Evolutionary conservation across 768 basidiomycete genomes (phyloP).

Genomic region (Fomitopsis serialis): DNA sequence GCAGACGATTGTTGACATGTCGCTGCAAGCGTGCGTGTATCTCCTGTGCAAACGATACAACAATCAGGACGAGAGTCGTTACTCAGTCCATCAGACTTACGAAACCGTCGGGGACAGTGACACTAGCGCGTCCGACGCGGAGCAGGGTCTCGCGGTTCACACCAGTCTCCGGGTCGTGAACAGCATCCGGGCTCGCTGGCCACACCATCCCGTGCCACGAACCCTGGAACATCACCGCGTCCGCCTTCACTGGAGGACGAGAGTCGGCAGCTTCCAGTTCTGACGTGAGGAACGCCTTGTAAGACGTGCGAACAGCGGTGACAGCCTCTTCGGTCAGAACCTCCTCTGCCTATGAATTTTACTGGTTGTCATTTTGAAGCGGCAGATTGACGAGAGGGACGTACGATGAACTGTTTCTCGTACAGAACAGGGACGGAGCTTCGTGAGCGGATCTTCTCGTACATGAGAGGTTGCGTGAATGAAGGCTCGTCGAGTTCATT

Average conservation of each 20-base stretch:
- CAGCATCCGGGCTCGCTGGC: slow-evolving; percentile 54
- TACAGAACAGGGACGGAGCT: slow-evolving; percentile 78
- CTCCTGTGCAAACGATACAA: slow-evolving; percentile 39
- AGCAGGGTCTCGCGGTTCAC: slow-evolving; percentile 46
- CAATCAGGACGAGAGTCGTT: background rate
- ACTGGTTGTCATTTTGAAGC: background rate
- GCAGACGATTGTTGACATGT: slow-evolving; percentile 74
- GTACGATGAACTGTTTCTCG: slow-evolving; percentile 70
- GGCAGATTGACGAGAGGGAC: slow-evolving; percentile 19
- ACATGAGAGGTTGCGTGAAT: slow-evolving; percentile 89
- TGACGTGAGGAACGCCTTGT: slow-evolving; percentile 60
- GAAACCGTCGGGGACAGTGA: slow-evolving; percentile 51
- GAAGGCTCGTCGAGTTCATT: slow-evolving; percentile 86
- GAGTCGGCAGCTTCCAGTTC: slow-evolving; percentile 50
- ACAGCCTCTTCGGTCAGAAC: slow-evolving; percentile 49
- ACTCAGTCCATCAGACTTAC: slow-evolving; percentile 38
- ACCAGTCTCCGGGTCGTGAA: slow-evolving; percentile 62
- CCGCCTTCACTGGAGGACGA: slow-evolving; percentile 40
- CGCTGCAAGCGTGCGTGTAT: slow-evolving; percentile 75
- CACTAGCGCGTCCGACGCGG: slow-evolving; percentile 63
- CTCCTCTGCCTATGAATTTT: slow-evolving; percentile 32
- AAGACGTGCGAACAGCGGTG: slow-evolving; percentile 42
- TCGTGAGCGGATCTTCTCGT: slow-evolving; percentile 75
- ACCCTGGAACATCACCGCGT: slow-evolving; percentile 50
- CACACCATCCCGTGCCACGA: slow-evolving; percentile 62